Conservation (phyloP, 2,329 filamentous ascomycete genomes). For the Alternaria burnsii region DNA sequence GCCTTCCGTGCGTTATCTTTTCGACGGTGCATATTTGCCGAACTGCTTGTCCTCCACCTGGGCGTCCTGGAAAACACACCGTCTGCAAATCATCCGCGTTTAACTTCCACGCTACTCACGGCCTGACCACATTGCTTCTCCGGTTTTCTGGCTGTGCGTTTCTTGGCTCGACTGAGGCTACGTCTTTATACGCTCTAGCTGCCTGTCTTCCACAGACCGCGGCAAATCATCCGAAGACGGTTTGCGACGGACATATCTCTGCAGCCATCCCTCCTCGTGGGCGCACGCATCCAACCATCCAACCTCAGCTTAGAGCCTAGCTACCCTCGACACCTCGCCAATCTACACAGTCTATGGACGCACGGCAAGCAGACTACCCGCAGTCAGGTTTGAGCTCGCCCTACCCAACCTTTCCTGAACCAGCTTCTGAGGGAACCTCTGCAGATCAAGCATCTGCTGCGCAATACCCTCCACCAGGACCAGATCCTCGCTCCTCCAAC, state of each 20-base stretch:
- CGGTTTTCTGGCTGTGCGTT: slow-evolving; percentile 48
- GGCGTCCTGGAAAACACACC: slow-evolving; percentile 49
- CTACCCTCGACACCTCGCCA: slow-evolving; percentile 39
- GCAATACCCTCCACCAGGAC: slow-evolving; percentile 79
- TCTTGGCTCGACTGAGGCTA: slow-evolving; percentile 41
- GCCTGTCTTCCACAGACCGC: slow-evolving; percentile 44
- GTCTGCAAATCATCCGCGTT: slow-evolving; percentile 60
- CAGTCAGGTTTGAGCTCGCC: slow-evolving; percentile 65
- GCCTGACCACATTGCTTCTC: slow-evolving; percentile 47
- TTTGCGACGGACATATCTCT: slow-evolving; percentile 58
- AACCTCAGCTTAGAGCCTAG: slow-evolving; percentile 51
- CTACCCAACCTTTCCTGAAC: slow-evolving; percentile 62
- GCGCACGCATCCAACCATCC: slow-evolving; percentile 43
- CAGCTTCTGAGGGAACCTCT: slow-evolving; percentile 82
- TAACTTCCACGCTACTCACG: slow-evolving; percentile 56
- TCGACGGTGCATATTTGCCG: slow-evolving; percentile 52
- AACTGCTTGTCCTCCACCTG: slow-evolving; percentile 50
- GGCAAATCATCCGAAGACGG: slow-evolving; percentile 50
- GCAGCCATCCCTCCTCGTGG: slow-evolving; percentile 55
- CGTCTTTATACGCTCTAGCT: slow-evolving; percentile 32
- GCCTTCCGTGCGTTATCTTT: slow-evolving; percentile 52
- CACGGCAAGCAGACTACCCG: slow-evolving; percentile 61
- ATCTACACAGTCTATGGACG: slow-evolving; percentile 62
- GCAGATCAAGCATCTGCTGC: slow-evolving; percentile 95
- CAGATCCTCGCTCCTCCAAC: slow-evolving; percentile 77